Evolutionary conservation across 2,329 filamentous ascomycete genomes (phyloP).

Genomic region (Davidsoniella australis): DNA sequence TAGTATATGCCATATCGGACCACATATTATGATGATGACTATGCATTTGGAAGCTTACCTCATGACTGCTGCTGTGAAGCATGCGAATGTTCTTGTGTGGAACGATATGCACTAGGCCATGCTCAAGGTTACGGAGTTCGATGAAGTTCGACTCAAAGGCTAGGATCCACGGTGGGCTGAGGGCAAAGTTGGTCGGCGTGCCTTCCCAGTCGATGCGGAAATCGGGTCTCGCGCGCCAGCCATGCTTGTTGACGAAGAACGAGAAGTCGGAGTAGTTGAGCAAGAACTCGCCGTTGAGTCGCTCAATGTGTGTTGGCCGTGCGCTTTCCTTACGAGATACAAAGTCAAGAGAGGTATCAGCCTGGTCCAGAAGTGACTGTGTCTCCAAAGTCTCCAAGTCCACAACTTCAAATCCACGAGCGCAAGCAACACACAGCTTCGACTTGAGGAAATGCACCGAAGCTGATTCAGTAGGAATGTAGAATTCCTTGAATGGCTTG

Average conservation of each 20-base stretch:
- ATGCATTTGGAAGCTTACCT: slow-evolving; percentile 37
- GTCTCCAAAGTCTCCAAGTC: slow-evolving; percentile 95
- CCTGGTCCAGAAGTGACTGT: slow-evolving; percentile 89
- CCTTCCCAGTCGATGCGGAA: slow-evolving; percentile 98
- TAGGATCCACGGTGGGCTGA: slow-evolving; percentile 92
- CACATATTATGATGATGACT: no score
- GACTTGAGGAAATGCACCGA: slow-evolving; percentile 95
- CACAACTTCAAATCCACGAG: slow-evolving; percentile 91
- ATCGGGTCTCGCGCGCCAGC: slow-evolving; percentile 87
- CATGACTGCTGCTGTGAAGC: slow-evolving; percentile 90
- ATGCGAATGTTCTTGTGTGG: slow-evolving; percentile 94
- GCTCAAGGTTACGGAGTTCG: slow-evolving; percentile 90
- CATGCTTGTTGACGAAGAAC: slow-evolving; percentile 97
- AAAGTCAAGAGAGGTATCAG: slow-evolving; percentile 94
- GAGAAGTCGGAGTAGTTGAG: slow-evolving; percentile 98
- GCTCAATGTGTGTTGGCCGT: slow-evolving; percentile 91
- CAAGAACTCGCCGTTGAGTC: slow-evolving; percentile 89
- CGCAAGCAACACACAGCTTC: slow-evolving; percentile 90
- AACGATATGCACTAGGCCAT: slow-evolving; percentile 84
- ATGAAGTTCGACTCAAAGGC: slow-evolving; percentile 97
- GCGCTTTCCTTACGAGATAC: slow-evolving; percentile 86
- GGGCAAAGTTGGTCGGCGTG: slow-evolving; percentile 74
- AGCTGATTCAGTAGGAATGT: slow-evolving; percentile 94
- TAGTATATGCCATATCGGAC: not conserved
- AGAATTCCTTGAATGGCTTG: slow-evolving; percentile 96